phyloP scores from a whole-genome alignment of 2,329 filamentous ascomycete genomes.

The Paecilomyces sp. region DNA sequence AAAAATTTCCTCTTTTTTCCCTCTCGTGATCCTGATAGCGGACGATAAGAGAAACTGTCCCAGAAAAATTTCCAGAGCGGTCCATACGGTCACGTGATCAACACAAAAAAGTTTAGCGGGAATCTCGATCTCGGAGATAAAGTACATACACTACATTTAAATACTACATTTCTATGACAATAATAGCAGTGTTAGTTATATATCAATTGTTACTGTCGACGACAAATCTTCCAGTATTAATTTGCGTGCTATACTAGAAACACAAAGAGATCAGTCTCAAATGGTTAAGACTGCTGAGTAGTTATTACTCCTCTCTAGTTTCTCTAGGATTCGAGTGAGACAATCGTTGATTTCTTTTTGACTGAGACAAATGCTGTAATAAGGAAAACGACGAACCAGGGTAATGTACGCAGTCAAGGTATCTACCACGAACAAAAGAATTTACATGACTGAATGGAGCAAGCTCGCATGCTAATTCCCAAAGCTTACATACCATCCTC shows the following conservation, averaged over 20 bases:
- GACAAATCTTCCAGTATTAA: too few species aligned
- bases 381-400: not conserved
- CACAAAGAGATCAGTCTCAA: too few species aligned
- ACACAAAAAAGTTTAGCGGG: not conserved
- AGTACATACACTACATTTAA: not conserved
- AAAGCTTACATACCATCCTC: constrained; percentile 40
- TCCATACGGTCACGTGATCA: not conserved
- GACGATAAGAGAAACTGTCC: not conserved
- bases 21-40: not conserved
- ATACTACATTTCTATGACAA: too few species aligned
- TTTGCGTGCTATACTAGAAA: too few species aligned
- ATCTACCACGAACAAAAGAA: constrained; percentile 1
- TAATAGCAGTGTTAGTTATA: too few species aligned
- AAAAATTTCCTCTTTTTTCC: not conserved
- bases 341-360: not conserved
- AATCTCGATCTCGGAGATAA: not conserved
- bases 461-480: not conserved
- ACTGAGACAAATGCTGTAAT: not conserved
- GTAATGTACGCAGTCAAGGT: not conserved
- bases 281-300: not conserved
- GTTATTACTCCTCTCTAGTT: not conserved
- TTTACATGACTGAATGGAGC: constrained; percentile 1
- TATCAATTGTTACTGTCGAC: too few species aligned
- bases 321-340: not conserved
- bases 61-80: not conserved